Evolutionary conservation across 306 rosid genomes (phyloP).

Genomic region (Quercus parvula): DNA sequence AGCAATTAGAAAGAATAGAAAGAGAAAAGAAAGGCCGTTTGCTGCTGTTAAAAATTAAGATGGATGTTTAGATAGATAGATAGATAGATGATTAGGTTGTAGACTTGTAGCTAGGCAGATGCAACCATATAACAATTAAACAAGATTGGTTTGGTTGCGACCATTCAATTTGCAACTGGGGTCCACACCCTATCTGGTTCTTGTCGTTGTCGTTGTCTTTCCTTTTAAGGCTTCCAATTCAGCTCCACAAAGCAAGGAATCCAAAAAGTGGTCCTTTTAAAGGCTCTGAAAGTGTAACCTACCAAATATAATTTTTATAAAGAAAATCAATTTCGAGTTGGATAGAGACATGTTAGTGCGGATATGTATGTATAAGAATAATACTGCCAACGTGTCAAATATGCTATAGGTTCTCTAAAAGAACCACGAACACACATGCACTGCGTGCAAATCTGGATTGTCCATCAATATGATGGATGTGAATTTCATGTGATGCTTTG

Average conservation of each 20-base stretch:
- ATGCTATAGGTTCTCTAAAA: too few species aligned
- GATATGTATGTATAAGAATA: neutral
- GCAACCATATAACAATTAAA: neutral
- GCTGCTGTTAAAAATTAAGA: too few species aligned
- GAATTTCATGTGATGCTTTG: too few species aligned
- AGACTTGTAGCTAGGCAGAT: too few species aligned
- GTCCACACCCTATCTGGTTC: conserved; percentile 1
- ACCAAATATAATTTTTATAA: neutral
- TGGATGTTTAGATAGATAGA: neutral
- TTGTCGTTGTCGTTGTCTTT: neutral
- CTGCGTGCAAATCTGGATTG: too few species aligned
- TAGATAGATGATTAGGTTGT: neutral
- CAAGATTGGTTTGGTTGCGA: neutral
- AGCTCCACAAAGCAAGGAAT: conserved; percentile 15
- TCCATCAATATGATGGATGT: too few species aligned
- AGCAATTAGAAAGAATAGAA: too few species aligned
- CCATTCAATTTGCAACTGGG: neutral
- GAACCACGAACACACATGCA: too few species aligned
- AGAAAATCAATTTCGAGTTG: neutral
- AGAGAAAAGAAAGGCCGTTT: too few species aligned
- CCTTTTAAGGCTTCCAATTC: neutral
- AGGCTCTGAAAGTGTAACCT: neutral
- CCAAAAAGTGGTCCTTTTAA: conserved; percentile 14
- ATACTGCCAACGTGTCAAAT: neutral
- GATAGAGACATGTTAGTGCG: neutral